A percentile compares a stretch with the other conserved stretches of the same genome.
Evolutionary conservation across 179 eudicot species (phyloP).

Genomic region (Pouteria campechiana): DNA sequence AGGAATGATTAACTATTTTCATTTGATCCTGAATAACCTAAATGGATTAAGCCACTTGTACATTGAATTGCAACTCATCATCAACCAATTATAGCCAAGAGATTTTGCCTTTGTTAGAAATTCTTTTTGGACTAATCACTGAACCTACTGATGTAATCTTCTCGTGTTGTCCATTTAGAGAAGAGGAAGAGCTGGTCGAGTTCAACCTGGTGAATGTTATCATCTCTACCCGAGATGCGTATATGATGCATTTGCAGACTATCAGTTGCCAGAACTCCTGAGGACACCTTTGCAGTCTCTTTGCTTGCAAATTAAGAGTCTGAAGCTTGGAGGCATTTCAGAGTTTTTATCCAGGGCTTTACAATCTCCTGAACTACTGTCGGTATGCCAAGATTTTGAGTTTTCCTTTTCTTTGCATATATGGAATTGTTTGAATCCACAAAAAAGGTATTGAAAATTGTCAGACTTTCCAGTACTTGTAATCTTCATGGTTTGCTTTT

Average conservation of each 20-base stretch:
- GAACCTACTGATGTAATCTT: constrained; percentile 1
- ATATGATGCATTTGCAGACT: constrained; percentile 59
- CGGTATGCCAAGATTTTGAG: no score
- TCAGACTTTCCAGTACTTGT: no score
- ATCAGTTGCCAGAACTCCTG: constrained; percentile 69
- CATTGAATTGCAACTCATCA: no score
- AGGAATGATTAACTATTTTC: no score
- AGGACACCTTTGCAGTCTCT: constrained; percentile 67
- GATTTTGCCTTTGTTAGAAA: no score
- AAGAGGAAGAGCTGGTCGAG: constrained; percentile 80
- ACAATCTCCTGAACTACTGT: constrained; percentile 63
- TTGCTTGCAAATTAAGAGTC: constrained; percentile 66
- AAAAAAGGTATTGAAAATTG: no score
- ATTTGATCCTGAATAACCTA: no score
- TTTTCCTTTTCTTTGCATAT: no score
- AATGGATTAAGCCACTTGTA: no score
- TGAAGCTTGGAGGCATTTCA: constrained; percentile 56
- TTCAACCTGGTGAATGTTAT: constrained; percentile 69
- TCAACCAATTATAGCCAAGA: no score
- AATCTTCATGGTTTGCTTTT: no score
- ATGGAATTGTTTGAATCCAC: no score
- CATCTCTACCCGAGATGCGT: constrained; percentile 68
- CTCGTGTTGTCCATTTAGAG: constrained; percentile 18
- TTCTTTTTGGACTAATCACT: background rate
- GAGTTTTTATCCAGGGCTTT: constrained; percentile 59